Percentiles rank a stretch among this genome's conserved stretches.
These are phyloP conservation scores for Taphrina betulina DNA, from an alignment of 1,139 yeast genomes.

Conservation along the genomic window DNA sequence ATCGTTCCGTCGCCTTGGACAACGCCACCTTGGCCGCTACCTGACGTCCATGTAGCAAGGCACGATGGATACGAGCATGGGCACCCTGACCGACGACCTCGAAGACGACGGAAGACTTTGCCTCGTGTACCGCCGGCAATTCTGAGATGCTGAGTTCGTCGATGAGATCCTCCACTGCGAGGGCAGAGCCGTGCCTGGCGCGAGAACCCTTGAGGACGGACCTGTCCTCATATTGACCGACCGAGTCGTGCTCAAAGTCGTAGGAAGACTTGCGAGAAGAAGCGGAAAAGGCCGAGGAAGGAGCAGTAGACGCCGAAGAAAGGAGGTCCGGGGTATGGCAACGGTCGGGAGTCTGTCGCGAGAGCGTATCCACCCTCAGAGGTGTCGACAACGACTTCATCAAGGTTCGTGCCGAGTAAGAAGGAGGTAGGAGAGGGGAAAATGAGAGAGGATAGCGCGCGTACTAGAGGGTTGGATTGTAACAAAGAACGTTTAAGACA, in stretches of 20 bases:
- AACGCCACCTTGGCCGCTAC: conserved; percentile 25
- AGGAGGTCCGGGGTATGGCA: conserved; percentile 5
- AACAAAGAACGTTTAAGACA: no score
- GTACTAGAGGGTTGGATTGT: no score
- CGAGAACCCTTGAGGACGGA: conserved; percentile 1
- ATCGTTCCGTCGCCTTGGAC: neutral
- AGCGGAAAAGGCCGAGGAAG: conserved; percentile 5
- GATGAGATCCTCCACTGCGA: conserved; percentile 4
- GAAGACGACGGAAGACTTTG: neutral
- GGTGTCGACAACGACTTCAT: no score
- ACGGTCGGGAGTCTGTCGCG: no score
- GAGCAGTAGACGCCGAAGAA: conserved; percentile 12
- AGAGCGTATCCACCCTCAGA: no score
- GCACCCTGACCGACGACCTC: conserved; percentile 16
- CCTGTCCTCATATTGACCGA: neutral
- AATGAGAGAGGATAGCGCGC: no score
- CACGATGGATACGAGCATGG: conserved; percentile 11
- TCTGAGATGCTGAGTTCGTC: conserved; percentile 1
- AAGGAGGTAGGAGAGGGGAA: no score
- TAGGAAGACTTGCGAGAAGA: conserved; percentile 14
- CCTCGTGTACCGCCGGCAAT: neutral
- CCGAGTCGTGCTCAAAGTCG: conserved; percentile 2
- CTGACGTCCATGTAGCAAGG: neutral
- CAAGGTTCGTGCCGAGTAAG: no score
- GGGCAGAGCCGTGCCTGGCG: neutral